Percentiles rank a stretch among this genome's conserved stretches.
Conservation (phyloP, 495 filamentous ascomycete genomes). For the Xylaria scruposa region DNA sequence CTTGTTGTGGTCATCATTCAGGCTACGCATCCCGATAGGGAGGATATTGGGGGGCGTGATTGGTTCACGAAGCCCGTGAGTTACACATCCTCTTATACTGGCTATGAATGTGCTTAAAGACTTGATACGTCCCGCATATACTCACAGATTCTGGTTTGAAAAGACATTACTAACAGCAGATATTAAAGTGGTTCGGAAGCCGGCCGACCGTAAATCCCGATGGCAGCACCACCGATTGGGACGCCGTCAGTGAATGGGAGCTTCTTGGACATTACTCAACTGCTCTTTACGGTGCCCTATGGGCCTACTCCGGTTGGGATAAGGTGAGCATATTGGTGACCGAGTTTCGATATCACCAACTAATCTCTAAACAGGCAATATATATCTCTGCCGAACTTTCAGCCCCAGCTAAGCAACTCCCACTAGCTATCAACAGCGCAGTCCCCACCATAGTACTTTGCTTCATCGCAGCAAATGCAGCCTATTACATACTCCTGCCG, state of each 20-base stretch:
- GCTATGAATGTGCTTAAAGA: background rate
- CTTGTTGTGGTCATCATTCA: constrained; percentile 52
- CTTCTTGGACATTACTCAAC: constrained; percentile 59
- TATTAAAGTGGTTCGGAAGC: constrained; percentile 52
- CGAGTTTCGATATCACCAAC: background rate
- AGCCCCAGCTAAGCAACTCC: constrained; percentile 57
- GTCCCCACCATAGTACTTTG: constrained; percentile 61
- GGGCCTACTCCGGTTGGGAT: constrained; percentile 68
- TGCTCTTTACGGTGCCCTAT: constrained; percentile 61
- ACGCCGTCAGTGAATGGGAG: constrained; percentile 52
- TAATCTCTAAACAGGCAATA: constrained; percentile 49
- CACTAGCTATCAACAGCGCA: constrained; percentile 61
- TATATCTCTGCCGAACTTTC: constrained; percentile 62
- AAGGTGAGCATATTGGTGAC: constrained; percentile 48
- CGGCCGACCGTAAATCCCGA: constrained; percentile 52
- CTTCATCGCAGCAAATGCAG: constrained; percentile 59
- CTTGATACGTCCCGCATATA: background rate
- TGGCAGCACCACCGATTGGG: constrained; percentile 59
- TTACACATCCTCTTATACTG: background rate
- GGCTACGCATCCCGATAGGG: constrained; percentile 36
- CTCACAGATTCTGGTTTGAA: background rate
- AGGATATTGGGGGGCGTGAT: constrained; percentile 52
- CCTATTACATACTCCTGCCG: constrained; percentile 63
- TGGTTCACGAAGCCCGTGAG: constrained; percentile 52
- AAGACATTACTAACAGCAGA: background rate